phyloP scores from a whole-genome alignment of 1,139 yeast species.

The Candida tropicalis region DNA sequence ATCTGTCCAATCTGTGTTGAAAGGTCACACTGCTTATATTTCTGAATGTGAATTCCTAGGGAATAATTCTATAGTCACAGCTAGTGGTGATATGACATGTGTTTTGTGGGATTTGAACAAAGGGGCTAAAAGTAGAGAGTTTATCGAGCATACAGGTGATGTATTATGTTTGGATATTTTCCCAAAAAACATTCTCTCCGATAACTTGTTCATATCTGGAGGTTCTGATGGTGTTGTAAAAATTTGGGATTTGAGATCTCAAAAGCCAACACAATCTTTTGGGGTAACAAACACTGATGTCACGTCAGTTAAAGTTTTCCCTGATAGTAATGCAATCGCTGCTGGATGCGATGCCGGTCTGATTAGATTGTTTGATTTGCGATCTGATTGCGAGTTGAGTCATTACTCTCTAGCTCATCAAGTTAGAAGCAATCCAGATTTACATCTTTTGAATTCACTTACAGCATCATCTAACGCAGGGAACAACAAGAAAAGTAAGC shows the following conservation, averaged over 20 bases:
- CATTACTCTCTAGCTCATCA: slow-evolving; percentile 42
- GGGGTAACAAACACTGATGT: slow-evolving; percentile 68
- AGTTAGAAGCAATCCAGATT: slow-evolving; percentile 8
- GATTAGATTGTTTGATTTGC: slow-evolving; percentile 70
- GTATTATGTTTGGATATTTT: slow-evolving; percentile 57
- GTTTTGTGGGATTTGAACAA: slow-evolving; percentile 77
- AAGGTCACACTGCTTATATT: slow-evolving; percentile 84
- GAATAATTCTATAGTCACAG: slow-evolving; percentile 59
- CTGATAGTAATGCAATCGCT: slow-evolving; percentile 67
- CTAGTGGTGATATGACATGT: slow-evolving; percentile 85
- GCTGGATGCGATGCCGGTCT: slow-evolving; percentile 82
- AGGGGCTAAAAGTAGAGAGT: slow-evolving; percentile 57
- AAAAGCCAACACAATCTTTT: slow-evolving; percentile 60
- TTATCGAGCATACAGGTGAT: slow-evolving; percentile 80
- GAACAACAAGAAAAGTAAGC: slow-evolving; percentile 2
- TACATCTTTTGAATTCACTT: slow-evolving; percentile 7
- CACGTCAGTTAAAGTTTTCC: slow-evolving; percentile 65
- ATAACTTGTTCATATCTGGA: slow-evolving; percentile 61
- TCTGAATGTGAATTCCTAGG: slow-evolving; percentile 69
- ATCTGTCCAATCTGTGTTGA: slow-evolving; percentile 55
- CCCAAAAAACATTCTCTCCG: slow-evolving; percentile 22
- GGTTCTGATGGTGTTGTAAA: slow-evolving; percentile 74
- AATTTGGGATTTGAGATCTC: slow-evolving; percentile 69
- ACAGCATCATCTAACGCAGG: neutral
- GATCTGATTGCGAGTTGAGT: slow-evolving; percentile 75